Evolutionary conservation across 495 filamentous ascomycete species (phyloP).

Genomic region (Xanthoparmelia taractica): DNA sequence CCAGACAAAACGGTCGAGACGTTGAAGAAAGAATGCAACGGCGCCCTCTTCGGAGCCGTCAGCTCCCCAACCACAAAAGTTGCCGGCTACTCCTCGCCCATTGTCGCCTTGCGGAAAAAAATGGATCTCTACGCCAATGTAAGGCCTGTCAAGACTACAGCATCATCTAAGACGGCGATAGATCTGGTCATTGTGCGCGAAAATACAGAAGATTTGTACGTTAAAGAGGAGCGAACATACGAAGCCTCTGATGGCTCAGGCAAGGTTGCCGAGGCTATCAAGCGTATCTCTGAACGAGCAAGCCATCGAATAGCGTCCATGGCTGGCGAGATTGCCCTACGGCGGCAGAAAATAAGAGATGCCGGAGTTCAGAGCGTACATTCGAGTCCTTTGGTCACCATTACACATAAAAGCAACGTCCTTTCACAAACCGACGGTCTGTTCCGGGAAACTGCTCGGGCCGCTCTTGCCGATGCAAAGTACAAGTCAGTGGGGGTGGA

Average conservation of each 20-base stretch:
- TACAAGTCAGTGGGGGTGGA: slow-evolving; percentile 64
- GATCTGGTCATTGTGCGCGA: slow-evolving; percentile 98
- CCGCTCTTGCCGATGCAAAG: slow-evolving; percentile 55
- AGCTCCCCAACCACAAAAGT: slow-evolving; percentile 83
- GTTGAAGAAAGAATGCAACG: slow-evolving; percentile 83
- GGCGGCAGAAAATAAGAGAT: slow-evolving; percentile 70
- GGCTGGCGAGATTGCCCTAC: slow-evolving; percentile 87
- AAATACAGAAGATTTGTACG: slow-evolving; percentile 98
- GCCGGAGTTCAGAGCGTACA: slow-evolving; percentile 45
- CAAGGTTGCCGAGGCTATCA: slow-evolving; percentile 93
- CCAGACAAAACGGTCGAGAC: slow-evolving; percentile 83
- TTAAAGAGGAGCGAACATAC: slow-evolving; percentile 88
- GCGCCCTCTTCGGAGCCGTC: slow-evolving; percentile 93
- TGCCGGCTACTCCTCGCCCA: slow-evolving; percentile 91
- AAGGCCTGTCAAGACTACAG: slow-evolving; percentile 84
- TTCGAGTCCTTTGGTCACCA: slow-evolving; percentile 70
- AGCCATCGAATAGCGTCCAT: slow-evolving; percentile 79
- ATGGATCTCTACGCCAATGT: slow-evolving; percentile 96
- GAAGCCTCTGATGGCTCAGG: slow-evolving; percentile 57
- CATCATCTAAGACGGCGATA: slow-evolving; percentile 54
- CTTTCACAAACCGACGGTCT: slow-evolving; percentile 93
- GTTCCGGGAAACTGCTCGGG: slow-evolving; percentile 72
- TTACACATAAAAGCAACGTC: slow-evolving; percentile 98
- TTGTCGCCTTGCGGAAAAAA: slow-evolving; percentile 92
- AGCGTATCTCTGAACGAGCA: slow-evolving; percentile 84